Conservation (phyloP, 129 eudicot genomes). For the Artemisia tridentata region DNA sequence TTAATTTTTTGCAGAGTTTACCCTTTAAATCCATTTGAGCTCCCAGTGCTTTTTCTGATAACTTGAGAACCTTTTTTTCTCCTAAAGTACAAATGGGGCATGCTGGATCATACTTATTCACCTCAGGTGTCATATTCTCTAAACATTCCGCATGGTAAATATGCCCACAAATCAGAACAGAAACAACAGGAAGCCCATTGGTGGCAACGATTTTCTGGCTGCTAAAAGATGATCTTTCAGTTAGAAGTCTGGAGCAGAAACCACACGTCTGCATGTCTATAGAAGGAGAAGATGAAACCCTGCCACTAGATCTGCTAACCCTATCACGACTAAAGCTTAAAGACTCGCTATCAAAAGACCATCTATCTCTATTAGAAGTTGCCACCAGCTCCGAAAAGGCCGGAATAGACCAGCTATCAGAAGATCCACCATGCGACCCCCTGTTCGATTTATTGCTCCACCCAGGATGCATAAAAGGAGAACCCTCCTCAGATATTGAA, state of each 20-base stretch:
- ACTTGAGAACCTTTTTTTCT: conserved; percentile 59
- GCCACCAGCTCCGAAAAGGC: too few relatives aligned
- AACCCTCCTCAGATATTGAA: conserved; percentile 76
- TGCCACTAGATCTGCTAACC: conserved; percentile 48
- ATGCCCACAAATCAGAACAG: conserved; percentile 83
- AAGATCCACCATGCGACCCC: conserved; percentile 76
- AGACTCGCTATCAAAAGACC: conserved; percentile 89
- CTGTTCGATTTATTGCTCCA: conserved; percentile 64
- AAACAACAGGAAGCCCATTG: conserved; percentile 71
- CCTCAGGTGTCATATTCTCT: conserved; percentile 80
- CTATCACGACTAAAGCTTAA: conserved; percentile 54
- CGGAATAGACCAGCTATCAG: conserved; percentile 61
- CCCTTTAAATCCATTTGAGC: conserved; percentile 61
- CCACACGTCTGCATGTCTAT: conserved; percentile 70
- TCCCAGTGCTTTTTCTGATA: conserved; percentile 64
- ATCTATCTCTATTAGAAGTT: conserved; percentile 53
- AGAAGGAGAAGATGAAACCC: conserved; percentile 48
- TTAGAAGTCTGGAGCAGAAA: conserved; percentile 71
- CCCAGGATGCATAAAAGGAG: conserved; percentile 48
- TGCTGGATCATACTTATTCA: conserved; percentile 77
- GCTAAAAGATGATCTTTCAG: conserved; percentile 74
- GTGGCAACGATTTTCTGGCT: conserved; percentile 55
- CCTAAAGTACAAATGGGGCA: conserved; percentile 97
- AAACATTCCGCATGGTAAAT: conserved; percentile 95
- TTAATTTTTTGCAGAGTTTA: conserved; percentile 49